phyloP scores from a whole-genome alignment of 2,329 filamentous ascomycete genomes.

The Byssochlamys sp. region DNA sequence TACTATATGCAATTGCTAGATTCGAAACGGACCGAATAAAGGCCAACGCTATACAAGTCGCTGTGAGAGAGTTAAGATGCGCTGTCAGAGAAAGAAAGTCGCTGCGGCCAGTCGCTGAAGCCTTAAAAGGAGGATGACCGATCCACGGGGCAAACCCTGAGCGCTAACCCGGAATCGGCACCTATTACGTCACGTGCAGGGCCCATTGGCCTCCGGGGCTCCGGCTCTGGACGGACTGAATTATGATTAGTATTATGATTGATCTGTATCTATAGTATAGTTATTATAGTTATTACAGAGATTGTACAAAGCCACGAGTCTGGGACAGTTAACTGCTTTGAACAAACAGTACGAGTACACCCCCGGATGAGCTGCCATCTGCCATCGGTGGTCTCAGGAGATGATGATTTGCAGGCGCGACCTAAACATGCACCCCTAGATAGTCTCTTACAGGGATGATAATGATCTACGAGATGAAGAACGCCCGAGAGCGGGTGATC shows the following conservation, averaged over 20 bases:
- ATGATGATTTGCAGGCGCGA: neutral
- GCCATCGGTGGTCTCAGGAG: neutral
- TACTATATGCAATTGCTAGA: neutral
- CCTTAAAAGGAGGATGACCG: neutral
- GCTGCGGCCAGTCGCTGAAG: constrained; percentile 1
- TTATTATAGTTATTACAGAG: neutral
- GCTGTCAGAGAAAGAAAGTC: constrained; percentile 1
- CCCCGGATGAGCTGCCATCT: neutral
- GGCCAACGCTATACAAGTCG: neutral
- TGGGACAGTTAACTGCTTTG: too few relatives aligned
- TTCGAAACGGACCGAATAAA: neutral
- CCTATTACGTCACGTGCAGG: neutral
- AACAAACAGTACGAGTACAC: neutral
- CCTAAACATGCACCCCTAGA: neutral
- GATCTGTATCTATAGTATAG: neutral
- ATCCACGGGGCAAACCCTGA: neutral
- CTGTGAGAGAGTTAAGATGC: constrained; percentile 2
- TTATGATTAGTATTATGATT: neutral
- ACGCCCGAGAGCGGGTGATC: constrained; percentile 37
- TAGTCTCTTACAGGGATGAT: constrained; percentile 2
- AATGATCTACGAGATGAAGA: constrained; percentile 25
- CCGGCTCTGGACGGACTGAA: constrained; percentile 2
- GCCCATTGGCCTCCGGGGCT: neutral
- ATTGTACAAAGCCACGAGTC: neutral
- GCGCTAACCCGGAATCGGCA: neutral